Percentiles rank a stretch among this genome's conserved stretches.
These are phyloP conservation scores for Aspergillus tubingensis DNA, from an alignment of 2,329 filamentous ascomycete genomes.

Conservation along the genomic window DNA sequence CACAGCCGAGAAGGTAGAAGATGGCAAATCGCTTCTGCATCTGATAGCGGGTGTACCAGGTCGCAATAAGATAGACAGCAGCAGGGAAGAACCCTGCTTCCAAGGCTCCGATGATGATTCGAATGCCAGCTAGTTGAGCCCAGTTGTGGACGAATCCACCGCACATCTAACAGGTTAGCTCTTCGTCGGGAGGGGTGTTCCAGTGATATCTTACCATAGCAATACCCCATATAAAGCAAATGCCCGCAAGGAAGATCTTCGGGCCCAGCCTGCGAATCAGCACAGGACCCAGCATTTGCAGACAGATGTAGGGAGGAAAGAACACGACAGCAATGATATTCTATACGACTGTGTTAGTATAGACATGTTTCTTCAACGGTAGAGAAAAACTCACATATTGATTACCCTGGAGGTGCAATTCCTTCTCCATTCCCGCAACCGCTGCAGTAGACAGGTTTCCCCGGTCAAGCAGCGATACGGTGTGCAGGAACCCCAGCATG, in stretches of 20 bases:
- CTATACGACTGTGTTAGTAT: neutral
- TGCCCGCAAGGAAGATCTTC: constrained; percentile 1
- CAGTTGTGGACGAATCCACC: constrained; percentile 33
- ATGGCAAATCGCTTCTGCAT: constrained; percentile 68
- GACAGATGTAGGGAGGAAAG: constrained; percentile 15
- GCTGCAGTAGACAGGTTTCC: constrained; percentile 20
- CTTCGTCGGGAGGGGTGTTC: too few species aligned
- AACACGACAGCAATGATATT: constrained; percentile 21
- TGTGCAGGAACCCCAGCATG: constrained; percentile 21
- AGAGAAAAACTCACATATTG: constrained; percentile 17
- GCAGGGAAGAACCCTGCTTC: constrained; percentile 49
- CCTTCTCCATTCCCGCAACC: constrained; percentile 21
- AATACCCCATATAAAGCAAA: constrained; percentile 13
- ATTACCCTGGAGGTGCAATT: constrained; percentile 10
- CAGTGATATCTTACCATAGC: constrained; percentile 5
- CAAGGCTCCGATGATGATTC: constrained; percentile 48
- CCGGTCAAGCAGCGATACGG: constrained; percentile 22
- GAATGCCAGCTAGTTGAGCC: constrained; percentile 40
- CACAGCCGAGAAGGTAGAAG: constrained; percentile 69
- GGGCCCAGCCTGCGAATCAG: constrained; percentile 13
- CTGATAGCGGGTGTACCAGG: constrained; percentile 59
- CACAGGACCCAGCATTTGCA: constrained; percentile 7
- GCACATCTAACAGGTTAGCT: neutral
- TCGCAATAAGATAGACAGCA: constrained; percentile 49
- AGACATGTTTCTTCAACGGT: too few species aligned